Evolutionary conservation across 805 yeast species (phyloP).

Genomic region (Candida nonsorbophila): DNA sequence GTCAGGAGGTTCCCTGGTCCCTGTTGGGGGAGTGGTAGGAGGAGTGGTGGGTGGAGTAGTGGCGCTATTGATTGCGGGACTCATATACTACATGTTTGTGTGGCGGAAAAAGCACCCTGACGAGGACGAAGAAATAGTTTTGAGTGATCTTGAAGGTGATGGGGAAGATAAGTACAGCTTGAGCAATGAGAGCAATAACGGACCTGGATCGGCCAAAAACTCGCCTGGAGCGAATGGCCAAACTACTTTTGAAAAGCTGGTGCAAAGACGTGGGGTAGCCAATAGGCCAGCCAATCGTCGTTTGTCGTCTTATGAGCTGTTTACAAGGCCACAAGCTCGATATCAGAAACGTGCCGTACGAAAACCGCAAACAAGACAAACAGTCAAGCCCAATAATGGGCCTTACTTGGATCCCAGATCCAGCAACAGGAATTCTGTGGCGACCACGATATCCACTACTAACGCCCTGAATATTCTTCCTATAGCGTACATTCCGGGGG

Average conservation of each 20-base stretch:
- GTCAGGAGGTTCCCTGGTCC: constrained; percentile 6
- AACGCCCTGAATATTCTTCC: constrained; percentile 86
- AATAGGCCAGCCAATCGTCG: constrained; percentile 13
- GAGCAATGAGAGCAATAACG: constrained; percentile 13
- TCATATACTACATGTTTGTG: constrained; percentile 22
- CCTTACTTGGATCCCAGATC: constrained; percentile 15
- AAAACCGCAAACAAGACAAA: constrained; percentile 6
- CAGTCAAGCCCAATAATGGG: constrained; percentile 1
- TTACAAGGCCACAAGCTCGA: constrained; percentile 33
- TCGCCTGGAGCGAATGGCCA: neutral
- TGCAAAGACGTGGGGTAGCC: neutral
- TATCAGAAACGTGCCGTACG: constrained; percentile 7
- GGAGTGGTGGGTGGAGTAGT: constrained; percentile 37
- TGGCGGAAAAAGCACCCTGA: constrained; percentile 30
- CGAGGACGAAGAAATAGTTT: constrained; percentile 20
- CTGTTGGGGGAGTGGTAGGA: constrained; percentile 37
- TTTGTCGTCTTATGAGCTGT: constrained; percentile 37
- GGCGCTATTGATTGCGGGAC: constrained; percentile 17
- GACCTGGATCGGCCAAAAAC: constrained; percentile 2
- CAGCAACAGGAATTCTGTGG: constrained; percentile 33
- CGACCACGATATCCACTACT: constrained; percentile 62
- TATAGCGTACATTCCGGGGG: constrained; percentile 93
- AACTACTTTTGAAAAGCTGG: constrained; percentile 1
- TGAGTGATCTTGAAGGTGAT: constrained; percentile 13
- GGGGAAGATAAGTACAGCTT: constrained; percentile 13